A percentile compares a stretch with the other conserved stretches of the same genome.
phyloP scores from a whole-genome alignment of 495 filamentous ascomycete genomes.

The Penicillium pulvis region DNA sequence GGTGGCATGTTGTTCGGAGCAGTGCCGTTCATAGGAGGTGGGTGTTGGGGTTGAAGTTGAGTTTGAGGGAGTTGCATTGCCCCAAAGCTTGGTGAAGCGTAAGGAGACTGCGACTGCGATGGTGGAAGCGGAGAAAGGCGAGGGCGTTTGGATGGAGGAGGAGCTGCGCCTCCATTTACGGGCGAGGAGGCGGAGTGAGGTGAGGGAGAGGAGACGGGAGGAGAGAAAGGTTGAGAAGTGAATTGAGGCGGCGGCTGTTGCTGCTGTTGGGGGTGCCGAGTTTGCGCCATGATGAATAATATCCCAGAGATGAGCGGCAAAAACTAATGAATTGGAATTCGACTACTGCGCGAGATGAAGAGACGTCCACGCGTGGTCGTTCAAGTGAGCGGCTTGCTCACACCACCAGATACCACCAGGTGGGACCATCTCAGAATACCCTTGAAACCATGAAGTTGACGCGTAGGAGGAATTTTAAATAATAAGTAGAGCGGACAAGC shows the following conservation, averaged over 20 bases:
- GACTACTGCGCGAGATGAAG: conserved; percentile 25
- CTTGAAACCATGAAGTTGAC: conserved; percentile 26
- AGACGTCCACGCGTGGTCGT: conserved; percentile 40
- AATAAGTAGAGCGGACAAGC: conserved; percentile 16
- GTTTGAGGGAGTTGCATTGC: conserved; percentile 47
- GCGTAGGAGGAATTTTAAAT: conserved; percentile 1
- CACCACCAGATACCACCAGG: conserved; percentile 44
- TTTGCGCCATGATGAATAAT: conserved; percentile 63
- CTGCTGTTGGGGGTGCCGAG: conserved; percentile 42
- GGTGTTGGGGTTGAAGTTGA: conserved; percentile 38
- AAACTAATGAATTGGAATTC: conserved; percentile 1
- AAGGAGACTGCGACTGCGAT: conserved; percentile 40
- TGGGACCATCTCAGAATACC: conserved; percentile 48
- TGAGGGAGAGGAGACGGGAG: conserved; percentile 55
- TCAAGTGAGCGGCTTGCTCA: conserved; percentile 47
- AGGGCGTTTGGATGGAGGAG: conserved; percentile 64
- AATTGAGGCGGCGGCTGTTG: conserved; percentile 42
- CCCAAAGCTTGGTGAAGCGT: conserved; percentile 47
- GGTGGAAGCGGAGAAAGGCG: conserved; percentile 67
- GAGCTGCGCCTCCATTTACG: conserved; percentile 41
- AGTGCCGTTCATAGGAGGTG: conserved; percentile 36
- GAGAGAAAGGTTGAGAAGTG: conserved; percentile 54
- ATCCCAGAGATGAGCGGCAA: conserved; percentile 5
- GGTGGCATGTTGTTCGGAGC: conserved; percentile 38
- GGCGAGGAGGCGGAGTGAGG: conserved; percentile 46